A percentile compares a stretch with the other conserved stretches of the same genome.
Conservation (phyloP, 345 rosid genomes). For the Odontarrhena argentea region DNA sequence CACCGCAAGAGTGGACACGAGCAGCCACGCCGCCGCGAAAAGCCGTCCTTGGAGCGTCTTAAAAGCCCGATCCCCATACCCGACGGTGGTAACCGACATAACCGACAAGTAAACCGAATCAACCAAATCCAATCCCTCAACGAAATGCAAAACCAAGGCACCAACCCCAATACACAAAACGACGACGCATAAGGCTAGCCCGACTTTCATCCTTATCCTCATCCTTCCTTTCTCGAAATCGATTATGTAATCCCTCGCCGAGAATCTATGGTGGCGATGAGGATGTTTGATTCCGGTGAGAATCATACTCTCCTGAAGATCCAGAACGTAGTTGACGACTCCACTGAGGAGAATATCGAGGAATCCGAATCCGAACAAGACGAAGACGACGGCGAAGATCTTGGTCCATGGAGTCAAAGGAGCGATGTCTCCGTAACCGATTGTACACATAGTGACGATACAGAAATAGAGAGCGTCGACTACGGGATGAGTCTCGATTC, state of each 20-base stretch:
- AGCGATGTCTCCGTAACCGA: constrained; percentile 82
- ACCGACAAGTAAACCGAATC: constrained; percentile 76
- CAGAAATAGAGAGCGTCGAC: constrained; percentile 82
- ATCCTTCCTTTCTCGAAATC: constrained; percentile 75
- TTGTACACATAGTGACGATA: constrained; percentile 82
- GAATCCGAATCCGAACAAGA: constrained; percentile 72
- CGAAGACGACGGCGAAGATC: constrained; percentile 67
- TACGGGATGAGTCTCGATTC: constrained; percentile 75
- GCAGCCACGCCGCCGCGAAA: constrained; percentile 71
- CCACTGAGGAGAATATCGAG: constrained; percentile 67
- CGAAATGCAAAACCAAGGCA: constrained; percentile 51
- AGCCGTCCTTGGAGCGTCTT: constrained; percentile 61
- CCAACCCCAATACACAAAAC: constrained; percentile 65
- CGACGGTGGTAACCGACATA: constrained; percentile 83
- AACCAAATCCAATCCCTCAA: constrained; percentile 57
- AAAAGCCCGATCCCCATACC: constrained; percentile 72
- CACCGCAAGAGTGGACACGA: constrained; percentile 70
- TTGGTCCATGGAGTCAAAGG: constrained; percentile 65
- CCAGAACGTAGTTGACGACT: constrained; percentile 64
- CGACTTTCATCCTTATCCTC: constrained; percentile 81
- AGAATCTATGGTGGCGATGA: constrained; percentile 34
- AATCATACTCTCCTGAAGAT: constrained; percentile 65
- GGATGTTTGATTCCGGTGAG: constrained; percentile 42
- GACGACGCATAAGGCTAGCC: constrained; percentile 69
- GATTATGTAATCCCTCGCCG: constrained; percentile 55